Evolutionary conservation across 495 filamentous ascomycete species (phyloP).

Genomic region (Penicillium manginii): DNA sequence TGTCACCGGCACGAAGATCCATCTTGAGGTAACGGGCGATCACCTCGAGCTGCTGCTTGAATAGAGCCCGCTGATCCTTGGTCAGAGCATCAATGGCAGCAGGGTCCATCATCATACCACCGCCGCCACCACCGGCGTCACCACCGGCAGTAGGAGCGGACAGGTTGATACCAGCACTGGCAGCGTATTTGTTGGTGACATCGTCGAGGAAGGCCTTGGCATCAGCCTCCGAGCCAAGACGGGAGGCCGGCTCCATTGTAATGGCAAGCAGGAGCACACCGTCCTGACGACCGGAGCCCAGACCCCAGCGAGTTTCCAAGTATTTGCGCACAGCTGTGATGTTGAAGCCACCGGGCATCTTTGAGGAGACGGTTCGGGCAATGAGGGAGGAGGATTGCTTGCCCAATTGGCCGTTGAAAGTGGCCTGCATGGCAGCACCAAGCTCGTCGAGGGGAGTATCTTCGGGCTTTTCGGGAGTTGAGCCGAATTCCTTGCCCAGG

Average conservation of each 20-base stretch:
- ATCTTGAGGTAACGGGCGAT: conserved; percentile 96
- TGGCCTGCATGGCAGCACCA: conserved; percentile 92
- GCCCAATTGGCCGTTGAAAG: conserved; percentile 96
- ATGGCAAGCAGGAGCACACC: conserved; percentile 86
- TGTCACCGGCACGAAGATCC: conserved; percentile 93
- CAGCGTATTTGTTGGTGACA: conserved; percentile 85
- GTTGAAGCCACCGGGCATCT: conserved; percentile 99
- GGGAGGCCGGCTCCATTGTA: conserved; percentile 87
- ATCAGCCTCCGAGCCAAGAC: conserved; percentile 85
- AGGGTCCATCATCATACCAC: conserved; percentile 98
- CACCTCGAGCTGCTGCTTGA: conserved; percentile 96
- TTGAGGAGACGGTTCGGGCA: conserved; percentile 92
- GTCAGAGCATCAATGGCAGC: conserved; percentile 95
- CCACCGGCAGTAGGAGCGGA: conserved; percentile 76
- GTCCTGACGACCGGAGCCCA: conserved; percentile 87
- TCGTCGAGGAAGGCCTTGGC: conserved; percentile 91
- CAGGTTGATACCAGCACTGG: conserved; percentile 81
- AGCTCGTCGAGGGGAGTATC: conserved; percentile 96
- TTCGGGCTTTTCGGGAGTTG: conserved; percentile 97
- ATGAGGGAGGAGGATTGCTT: conserved; percentile 95
- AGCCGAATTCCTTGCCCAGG: conserved; percentile 97
- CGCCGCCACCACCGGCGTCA: conserved; percentile 69
- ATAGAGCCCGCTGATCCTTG: conserved; percentile 90
- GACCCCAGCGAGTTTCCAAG: conserved; percentile 89
- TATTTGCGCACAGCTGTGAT: conserved; percentile 95